These are phyloP conservation scores for Pythium guiyangense DNA, from an alignment of 352 stramenopile genomes.

Conservation along the genomic window DNA sequence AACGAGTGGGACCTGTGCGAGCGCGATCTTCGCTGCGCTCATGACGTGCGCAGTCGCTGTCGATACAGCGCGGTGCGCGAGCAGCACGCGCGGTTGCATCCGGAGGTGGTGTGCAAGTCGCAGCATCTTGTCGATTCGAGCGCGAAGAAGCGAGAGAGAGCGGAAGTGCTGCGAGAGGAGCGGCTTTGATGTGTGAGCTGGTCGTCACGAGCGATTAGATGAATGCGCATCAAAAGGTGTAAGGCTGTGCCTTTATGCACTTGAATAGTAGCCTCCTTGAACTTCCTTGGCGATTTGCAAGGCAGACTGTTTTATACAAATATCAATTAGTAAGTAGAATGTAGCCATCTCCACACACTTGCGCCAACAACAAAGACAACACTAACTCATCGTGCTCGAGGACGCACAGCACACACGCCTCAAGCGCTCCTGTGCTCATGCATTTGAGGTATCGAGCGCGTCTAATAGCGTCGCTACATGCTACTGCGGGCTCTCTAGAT, in stretches of 20 bases:
- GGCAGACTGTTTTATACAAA: not conserved
- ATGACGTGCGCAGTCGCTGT: slow-evolving; percentile 24
- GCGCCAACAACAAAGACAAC: too few species aligned
- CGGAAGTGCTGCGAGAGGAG: not conserved
- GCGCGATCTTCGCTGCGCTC: slow-evolving; percentile 42
- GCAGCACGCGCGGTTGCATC: not conserved
- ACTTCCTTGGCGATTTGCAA: not conserved
- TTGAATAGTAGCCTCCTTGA: too few species aligned
- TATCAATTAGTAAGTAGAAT: too few species aligned
- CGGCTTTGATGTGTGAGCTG: not conserved
- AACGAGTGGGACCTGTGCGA: slow-evolving; percentile 55
- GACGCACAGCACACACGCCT: too few species aligned
- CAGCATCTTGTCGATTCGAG: not conserved
- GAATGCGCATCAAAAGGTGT: too few species aligned
- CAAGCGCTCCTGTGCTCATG: too few species aligned
- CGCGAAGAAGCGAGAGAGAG: not conserved
- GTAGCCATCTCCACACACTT: too few species aligned
- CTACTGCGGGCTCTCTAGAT: too few species aligned
- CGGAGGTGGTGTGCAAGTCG: not conserved
- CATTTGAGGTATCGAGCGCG: too few species aligned
- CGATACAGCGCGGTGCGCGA: not conserved
- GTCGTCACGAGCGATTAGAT: not conserved
- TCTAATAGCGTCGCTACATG: too few species aligned
- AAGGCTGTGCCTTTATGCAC: too few species aligned
- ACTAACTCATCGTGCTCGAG: too few species aligned